Conservation (phyloP, 2,329 filamentous ascomycete species). For the Diaporthe vexans region DNA sequence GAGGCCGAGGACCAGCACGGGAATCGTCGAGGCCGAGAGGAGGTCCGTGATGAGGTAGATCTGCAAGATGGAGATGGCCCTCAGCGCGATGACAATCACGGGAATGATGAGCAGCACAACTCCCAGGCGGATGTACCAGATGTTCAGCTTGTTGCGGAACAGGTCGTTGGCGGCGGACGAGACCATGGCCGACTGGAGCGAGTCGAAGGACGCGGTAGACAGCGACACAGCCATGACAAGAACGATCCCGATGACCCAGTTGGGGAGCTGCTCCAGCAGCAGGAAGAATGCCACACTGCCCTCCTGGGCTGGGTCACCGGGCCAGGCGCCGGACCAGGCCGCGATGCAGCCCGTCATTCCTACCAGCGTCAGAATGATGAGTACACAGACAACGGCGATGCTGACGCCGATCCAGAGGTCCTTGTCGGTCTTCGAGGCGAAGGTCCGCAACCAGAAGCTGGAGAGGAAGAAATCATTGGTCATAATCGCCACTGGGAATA, state of each 20-base stretch:
- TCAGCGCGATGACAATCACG: conserved; percentile 79
- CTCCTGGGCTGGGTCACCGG: conserved; percentile 69
- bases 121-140: conserved; percentile 78
- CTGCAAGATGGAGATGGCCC: conserved; percentile 80
- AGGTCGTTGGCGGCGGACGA: conserved; percentile 88
- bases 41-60: conserved; percentile 88
- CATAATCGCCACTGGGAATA: conserved; percentile 83
- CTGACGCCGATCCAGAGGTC: conserved; percentile 82
- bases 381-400: conserved; percentile 75
- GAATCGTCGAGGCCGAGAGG: conserved; percentile 81
- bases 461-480: conserved; percentile 92
- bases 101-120: conserved; percentile 83
- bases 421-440: conserved; percentile 83
- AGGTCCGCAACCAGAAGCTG: conserved; percentile 87
- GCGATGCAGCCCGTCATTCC: conserved; percentile 81
- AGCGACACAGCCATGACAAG: conserved; percentile 85
- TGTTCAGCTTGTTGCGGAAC: conserved; percentile 84
- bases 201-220: conserved; percentile 84
- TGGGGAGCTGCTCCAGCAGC: conserved; percentile 78
- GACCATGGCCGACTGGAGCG: conserved; percentile 85
- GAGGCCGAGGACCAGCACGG: conserved; percentile 81
- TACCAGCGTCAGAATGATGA: conserved; percentile 80
- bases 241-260: conserved; percentile 86
- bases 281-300: conserved; percentile 82
- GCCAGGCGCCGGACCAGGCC: conserved; percentile 81